Base-by-base conservation (phyloP, 306 rosid genomes). In the Glycine latifolia region DNA sequence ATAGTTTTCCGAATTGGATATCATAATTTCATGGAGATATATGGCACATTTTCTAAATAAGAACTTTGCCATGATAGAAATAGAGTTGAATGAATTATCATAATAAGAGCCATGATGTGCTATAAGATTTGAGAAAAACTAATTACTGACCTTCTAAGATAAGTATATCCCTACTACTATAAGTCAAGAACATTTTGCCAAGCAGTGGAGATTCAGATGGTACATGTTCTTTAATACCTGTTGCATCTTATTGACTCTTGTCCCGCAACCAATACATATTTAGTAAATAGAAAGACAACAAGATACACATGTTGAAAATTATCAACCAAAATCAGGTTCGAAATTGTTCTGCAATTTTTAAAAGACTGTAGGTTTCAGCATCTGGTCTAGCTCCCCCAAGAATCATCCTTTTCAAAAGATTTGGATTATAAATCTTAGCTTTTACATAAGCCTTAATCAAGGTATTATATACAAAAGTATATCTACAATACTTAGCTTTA, bases 341-440 rank as follows among this genome's bases (percentile, higher is more conserved):
- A 84, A 88, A 93, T 81, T 88, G 99, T 88, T 96, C 99, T 10
- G 92, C 86, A 63, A 93, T 92, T 87, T 89, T 96, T 82, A 95
- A 52, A 53, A 95, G 92, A 86, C 99, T 93, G 74, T 91, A 91
- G 3, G 98, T 91, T 86, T 95, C 98, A 62, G 94, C 89, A 67
- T 93, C 98, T 67, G 99, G 99, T 83, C 92, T 85, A 61, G 98
- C 93, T 52, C 97, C 98, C 82, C 92, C 94, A 58, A 92, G 87
- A 84, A 93, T 92, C 97, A 93, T 93, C 83, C 97, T 88, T 81
- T 73, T 91, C 92, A 95, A 87, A 81, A 89, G 89, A 80, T 89
- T 84, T 60, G 94, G 92, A 77, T 88, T 87, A 87, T 96, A 91
- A 77, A 87, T 86, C 86, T 88, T 90, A 74, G 99, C 98, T 87